A percentile compares a stretch with the other conserved stretches of the same genome.
phyloP scores from a whole-genome alignment of 768 basidiomycete species.

The Phlegmacium glaucopus region DNA sequence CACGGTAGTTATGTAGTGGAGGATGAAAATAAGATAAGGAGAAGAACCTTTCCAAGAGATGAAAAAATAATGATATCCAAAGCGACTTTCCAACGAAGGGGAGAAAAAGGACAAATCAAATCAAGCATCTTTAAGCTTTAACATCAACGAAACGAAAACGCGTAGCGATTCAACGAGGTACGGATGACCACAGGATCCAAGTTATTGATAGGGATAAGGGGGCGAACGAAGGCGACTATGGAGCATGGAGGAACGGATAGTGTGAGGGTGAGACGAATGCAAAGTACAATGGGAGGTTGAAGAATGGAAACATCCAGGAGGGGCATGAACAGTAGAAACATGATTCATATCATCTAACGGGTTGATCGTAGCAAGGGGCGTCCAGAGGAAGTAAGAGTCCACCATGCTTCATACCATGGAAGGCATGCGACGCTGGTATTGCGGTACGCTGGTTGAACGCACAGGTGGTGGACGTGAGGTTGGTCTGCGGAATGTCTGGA shows the following conservation, averaged over 20 bases:
- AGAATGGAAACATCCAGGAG: too few species aligned
- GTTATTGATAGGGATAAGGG: too few species aligned
- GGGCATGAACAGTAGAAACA: too few species aligned
- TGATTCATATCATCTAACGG: too few species aligned
- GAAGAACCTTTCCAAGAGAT: not conserved
- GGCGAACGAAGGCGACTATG: too few species aligned
- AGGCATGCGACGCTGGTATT: constrained; percentile 20
- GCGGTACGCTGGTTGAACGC: constrained; percentile 19
- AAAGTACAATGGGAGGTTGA: too few species aligned
- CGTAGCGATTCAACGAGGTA: too few species aligned
- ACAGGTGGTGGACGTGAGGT: constrained; percentile 27
- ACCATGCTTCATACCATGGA: constrained; percentile 19
- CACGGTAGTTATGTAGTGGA: not conserved
- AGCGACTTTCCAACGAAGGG: not conserved
- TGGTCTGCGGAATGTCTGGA: constrained; percentile 27
- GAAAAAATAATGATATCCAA: not conserved
- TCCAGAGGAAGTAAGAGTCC: not conserved
- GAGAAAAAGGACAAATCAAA: not conserved
- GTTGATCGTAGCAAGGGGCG: not conserved
- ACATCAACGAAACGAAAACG: not conserved
- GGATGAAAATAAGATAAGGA: not conserved
- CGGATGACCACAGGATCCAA: too few species aligned
- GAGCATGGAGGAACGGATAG: too few species aligned
- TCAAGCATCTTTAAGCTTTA: not conserved
- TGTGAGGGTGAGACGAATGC: too few species aligned